Evolutionary conservation across 2,329 filamentous ascomycete species (phyloP), one percentile per base, ranked within the genome.

Genomic region (Alternaria metachromatica): DNA sequence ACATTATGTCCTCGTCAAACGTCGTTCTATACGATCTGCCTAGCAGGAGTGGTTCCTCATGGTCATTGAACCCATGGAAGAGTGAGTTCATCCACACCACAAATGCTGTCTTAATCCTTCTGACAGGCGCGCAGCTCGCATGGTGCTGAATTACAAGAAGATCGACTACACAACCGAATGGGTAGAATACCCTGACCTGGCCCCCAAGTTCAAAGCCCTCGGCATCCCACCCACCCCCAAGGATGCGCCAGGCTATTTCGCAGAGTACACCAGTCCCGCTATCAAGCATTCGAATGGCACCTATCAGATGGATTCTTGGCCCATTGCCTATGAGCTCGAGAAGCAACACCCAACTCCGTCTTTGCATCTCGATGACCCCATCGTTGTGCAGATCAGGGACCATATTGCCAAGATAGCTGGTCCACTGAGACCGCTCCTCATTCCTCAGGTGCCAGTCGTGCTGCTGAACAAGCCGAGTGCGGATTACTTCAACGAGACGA

Each of bases 61-160:
- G 90, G 90, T 90, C 89, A 1, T 80, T 87, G 49, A 93, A 92
- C 74, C 87, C 90, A 1, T 92, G 89, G 90, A 92, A 90, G 80
- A 88, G 89, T 90, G 79, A 70, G 77, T 76, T 11, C 5, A 6
- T 9, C 2, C 20, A n/a, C 18, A 20, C 3, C 5, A 30, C 20
- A 8, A 23, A 23, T 37, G 13, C 10, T 12, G 11, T 43, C 37
- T 9, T n/a, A 5, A 1, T 13, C n/a, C 3, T 26, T 41, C 45
- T 50, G 28, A 64, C 70, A 18, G 63, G 48, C 13, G 20, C 1
- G 4, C 46, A 92, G 90, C 87, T 48, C 88, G 90, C 2, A 78
- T 92, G 60, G 74, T 86, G 3, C 80, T 93, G 48, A 92, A 92
- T 80, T 91, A 85, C 80, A 93, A 93, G 76, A 82, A 82, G 2